phyloP scores from a whole-genome alignment of 2,329 filamentous ascomycete genomes.

The Colletotrichum salicis region DNA sequence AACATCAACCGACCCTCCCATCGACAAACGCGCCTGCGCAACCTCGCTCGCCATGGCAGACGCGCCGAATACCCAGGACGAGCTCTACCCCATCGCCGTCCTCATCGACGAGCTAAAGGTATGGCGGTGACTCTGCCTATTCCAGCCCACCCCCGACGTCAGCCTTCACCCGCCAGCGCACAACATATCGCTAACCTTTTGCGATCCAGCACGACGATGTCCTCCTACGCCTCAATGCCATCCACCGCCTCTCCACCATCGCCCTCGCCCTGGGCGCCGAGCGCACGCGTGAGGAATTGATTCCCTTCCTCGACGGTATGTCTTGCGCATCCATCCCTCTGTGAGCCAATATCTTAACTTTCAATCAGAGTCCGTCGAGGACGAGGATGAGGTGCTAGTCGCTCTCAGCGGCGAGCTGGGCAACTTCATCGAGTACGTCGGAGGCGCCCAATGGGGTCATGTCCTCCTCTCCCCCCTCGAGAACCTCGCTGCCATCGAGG shows the following conservation, averaged over 20 bases:
- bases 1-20: conserved; percentile 23
- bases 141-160: conserved; percentile 11
- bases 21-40: conserved; percentile 45
- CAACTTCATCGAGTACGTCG: conserved; percentile 96
- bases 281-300: conserved; percentile 96
- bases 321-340: conserved; percentile 37
- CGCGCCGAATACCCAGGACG: conserved; percentile 90
- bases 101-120: conserved; percentile 99
- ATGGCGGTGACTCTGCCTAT: conserved; percentile 45
- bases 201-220: conserved; percentile 92
- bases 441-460: conserved; percentile 91
- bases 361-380: conserved; percentile 90
- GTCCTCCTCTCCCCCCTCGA: conserved; percentile 96
- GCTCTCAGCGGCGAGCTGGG: conserved; percentile 97
- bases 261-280: conserved; percentile 95
- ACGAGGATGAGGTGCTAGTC: conserved; percentile 98
- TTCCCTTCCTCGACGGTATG: conserved; percentile 98
- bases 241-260: conserved; percentile 97
- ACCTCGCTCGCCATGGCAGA: conserved; percentile 79
- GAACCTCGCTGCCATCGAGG: conserved; percentile 98
- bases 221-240: conserved; percentile 95
- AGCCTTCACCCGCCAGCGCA: conserved; percentile 37
- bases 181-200: conserved; percentile 41
- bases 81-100: conserved; percentile 99
- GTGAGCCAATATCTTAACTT: conserved; percentile 37